These are phyloP conservation scores for Millerago galiae DNA, from an alignment of 805 yeast species.

Conservation along the genomic window DNA sequence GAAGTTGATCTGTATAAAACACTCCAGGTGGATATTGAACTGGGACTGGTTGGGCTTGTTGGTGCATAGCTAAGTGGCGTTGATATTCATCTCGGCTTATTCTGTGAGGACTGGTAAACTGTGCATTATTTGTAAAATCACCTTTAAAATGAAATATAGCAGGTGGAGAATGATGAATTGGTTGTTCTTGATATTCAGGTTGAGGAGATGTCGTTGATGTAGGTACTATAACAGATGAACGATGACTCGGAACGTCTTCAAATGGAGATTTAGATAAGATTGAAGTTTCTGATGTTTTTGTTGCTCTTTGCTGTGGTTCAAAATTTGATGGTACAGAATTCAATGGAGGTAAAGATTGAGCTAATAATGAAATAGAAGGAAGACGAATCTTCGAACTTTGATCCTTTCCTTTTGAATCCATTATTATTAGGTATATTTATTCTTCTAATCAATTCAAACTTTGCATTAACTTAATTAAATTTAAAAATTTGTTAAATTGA, in stretches of 20 bases:
- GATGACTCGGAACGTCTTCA: background rate
- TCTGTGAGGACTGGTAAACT: background rate
- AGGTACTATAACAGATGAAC: background rate
- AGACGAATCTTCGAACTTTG: conserved; percentile 3
- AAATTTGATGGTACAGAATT: too few relatives aligned
- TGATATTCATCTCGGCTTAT: background rate
- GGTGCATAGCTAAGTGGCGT: background rate
- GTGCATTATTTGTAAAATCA: background rate
- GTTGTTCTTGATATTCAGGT: too few relatives aligned
- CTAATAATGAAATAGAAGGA: conserved; percentile 4
- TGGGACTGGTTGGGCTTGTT: background rate
- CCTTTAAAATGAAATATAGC: background rate
- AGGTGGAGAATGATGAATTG: background rate
- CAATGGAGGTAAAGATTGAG: conserved; percentile 2
- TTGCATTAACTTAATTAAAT: too few relatives aligned
- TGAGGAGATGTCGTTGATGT: background rate
- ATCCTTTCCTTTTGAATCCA: background rate
- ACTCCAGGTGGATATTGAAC: background rate
- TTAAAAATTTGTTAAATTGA: too few relatives aligned
- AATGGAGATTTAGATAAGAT: background rate
- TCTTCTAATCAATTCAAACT: too few relatives aligned
- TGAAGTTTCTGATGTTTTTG: background rate
- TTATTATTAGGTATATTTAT: too few relatives aligned
- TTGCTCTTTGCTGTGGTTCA: background rate
- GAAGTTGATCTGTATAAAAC: background rate